Base-by-base conservation (phyloP, 805 yeast genomes). In the Kuraishia floccosa region DNA sequence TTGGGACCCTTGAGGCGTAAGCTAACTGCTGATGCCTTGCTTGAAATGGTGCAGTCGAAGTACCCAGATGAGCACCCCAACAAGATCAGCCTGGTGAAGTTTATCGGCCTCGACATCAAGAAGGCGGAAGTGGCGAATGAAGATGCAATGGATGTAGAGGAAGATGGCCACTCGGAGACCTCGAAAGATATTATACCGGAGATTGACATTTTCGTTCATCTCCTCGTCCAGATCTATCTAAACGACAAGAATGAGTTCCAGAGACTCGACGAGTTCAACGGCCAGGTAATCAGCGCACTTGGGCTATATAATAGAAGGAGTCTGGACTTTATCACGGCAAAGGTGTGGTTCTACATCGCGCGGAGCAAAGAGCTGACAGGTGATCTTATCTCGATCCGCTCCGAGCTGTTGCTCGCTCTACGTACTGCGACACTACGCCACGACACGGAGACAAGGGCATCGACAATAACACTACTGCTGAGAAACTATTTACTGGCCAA, bases 361-460 rank as follows among this genome's bases (percentile, higher is more conserved):
- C 73, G 94, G 54, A 70, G 86, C 2, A 72, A 74, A 41, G 97
- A 89, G 59, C 58, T 77, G 33, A 48, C 61, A 19, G 65, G 45
- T 9, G 59, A 75, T 41, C 57, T 72, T 36, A 59, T 65, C 30
- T 54, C 70, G n/a, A 60, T 83, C 32, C 72, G 94, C 50, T 69
- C 84, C 5, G 73, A 68, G 25, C 64, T 89, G 50, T 70, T 85
- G 52, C 58, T 65, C 15, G 84, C 81, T 8, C 65, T 91, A 45
- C 76, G 96, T 57, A 79, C 91, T 4, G 86, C 96, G 3, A 76
- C 94, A 13, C 68, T 91, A 41, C 78, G 95, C 45, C 96, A 89
- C 49, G 96, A 91, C 52, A 68, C 70, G 35, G 98, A 91, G 56
- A 85, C 96, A 1, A 81, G 81, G 35, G 96, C 95, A 4, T 74